These are phyloP conservation scores for Acacia pycnantha DNA, from an alignment of 331 rosid species.

Conservation along the genomic window DNA sequence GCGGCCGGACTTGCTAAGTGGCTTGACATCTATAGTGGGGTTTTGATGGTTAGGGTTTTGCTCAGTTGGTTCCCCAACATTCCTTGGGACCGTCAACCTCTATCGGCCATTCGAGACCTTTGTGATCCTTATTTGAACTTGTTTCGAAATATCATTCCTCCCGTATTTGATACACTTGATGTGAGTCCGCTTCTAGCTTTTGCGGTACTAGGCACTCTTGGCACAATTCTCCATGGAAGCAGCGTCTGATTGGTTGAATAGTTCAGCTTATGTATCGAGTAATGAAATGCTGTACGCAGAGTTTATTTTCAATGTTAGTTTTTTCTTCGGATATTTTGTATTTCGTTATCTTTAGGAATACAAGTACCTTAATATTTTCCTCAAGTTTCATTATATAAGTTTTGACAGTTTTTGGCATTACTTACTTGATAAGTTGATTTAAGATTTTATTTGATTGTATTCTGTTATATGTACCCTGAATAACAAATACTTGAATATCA, in stretches of 20 bases:
- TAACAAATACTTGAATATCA: neutral
- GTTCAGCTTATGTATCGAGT: slow-evolving; percentile 5
- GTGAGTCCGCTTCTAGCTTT: slow-evolving; percentile 51
- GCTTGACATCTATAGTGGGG: slow-evolving; percentile 95
- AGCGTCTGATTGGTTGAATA: neutral
- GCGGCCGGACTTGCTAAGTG: slow-evolving; percentile 92
- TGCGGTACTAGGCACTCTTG: slow-evolving; percentile 42
- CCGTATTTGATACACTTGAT: slow-evolving; percentile 44
- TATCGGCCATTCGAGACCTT: slow-evolving; percentile 44
- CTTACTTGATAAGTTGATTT: neutral
- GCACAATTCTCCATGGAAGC: slow-evolving; percentile 27
- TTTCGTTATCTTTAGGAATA: neutral
- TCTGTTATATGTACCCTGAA: neutral
- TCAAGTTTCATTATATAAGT: neutral
- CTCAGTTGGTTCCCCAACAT: slow-evolving; percentile 98
- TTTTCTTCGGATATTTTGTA: neutral
- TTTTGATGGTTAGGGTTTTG: slow-evolving; percentile 91
- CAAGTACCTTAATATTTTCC: neutral
- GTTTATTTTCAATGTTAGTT: neutral
- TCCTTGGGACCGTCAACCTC: slow-evolving; percentile 76
- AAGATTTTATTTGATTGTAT: neutral
- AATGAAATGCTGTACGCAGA: neutral
- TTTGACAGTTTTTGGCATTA: neutral
- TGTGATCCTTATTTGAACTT: slow-evolving; percentile 49
- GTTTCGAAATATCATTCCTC: slow-evolving; percentile 47